phyloP scores from a whole-genome alignment of 257 asterid species.

The Prunella vulgaris region DNA sequence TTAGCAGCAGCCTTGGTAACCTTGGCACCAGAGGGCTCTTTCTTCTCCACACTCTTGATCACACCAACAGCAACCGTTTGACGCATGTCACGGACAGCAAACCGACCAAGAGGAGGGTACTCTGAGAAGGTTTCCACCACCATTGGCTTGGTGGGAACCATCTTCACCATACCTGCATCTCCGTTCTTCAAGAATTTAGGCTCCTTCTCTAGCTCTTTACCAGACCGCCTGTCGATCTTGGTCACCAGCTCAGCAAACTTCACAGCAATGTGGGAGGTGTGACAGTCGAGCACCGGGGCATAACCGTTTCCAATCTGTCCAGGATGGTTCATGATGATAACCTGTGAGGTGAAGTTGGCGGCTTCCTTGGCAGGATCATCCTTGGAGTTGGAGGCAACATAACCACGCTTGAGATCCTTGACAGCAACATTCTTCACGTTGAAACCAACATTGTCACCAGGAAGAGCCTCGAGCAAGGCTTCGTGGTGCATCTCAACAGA shows the following conservation, averaged over 20 bases:
- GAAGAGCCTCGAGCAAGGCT: conserved; percentile 65
- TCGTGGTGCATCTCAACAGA: conserved; percentile 85
- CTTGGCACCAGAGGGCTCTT: conserved; percentile 41
- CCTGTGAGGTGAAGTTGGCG: conserved; percentile 55
- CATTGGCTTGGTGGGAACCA: conserved; percentile 58
- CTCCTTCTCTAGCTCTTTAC: conserved; percentile 64
- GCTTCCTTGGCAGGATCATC: conserved; percentile 60
- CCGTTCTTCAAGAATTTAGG: conserved; percentile 72
- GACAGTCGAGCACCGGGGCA: conserved; percentile 64
- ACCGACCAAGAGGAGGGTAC: conserved; percentile 53
- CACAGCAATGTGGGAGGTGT: conserved; percentile 68
- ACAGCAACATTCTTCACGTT: conserved; percentile 67
- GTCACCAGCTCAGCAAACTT: conserved; percentile 54
- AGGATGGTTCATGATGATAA: conserved; percentile 74
- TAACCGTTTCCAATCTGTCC: conserved; percentile 67
- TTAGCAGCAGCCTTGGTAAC: conserved; percentile 47
- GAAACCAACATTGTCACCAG: conserved; percentile 82
- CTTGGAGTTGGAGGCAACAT: conserved; percentile 58
- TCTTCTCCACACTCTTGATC: conserved; percentile 41
- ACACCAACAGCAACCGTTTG: conserved; percentile 54
- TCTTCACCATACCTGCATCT: conserved; percentile 51
- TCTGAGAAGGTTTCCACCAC: conserved; percentile 45
- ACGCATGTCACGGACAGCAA: conserved; percentile 57
- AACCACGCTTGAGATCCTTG: conserved; percentile 62
- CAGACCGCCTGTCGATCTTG: conserved; percentile 52